These are phyloP conservation scores for Russula earlei DNA, from an alignment of 768 basidiomycete species.

Conservation along the genomic window DNA sequence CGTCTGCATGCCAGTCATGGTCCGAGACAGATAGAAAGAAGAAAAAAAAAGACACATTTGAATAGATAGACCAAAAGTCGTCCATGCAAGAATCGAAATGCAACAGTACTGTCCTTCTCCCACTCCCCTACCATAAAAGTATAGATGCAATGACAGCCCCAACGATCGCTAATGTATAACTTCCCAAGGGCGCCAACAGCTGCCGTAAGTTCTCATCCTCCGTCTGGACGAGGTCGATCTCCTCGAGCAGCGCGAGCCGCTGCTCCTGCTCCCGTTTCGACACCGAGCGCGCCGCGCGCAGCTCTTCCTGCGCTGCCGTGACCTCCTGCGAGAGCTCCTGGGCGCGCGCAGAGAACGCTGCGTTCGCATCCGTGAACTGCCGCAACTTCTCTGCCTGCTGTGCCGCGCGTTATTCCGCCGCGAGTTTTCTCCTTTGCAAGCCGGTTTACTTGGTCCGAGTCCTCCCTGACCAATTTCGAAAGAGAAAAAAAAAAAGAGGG, in stretches of 20 bases:
- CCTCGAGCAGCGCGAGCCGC: constrained; percentile 76
- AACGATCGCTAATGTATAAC: too few relatives aligned
- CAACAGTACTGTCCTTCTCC: too few relatives aligned
- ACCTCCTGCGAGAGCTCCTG: constrained; percentile 65
- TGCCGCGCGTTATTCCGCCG: constrained; percentile 56
- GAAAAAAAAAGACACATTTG: too few relatives aligned
- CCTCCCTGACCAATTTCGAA: constrained; percentile 37
- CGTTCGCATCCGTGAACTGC: constrained; percentile 73
- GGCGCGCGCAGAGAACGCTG: constrained; percentile 60
- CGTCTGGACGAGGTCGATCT: constrained; percentile 73
- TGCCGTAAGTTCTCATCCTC: constrained; percentile 65
- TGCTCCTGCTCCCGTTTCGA: constrained; percentile 68
- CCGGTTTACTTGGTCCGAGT: constrained; percentile 62
- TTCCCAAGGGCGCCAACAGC: constrained; percentile 52
- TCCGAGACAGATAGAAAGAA: too few relatives aligned
- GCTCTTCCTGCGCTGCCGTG: constrained; percentile 55
- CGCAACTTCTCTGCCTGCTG: constrained; percentile 66
- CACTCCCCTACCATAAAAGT: too few relatives aligned
- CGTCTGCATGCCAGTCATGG: too few relatives aligned
- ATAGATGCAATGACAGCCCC: too few relatives aligned
- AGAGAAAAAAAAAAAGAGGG: neutral
- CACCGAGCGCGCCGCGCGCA: constrained; percentile 42
- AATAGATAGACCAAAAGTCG: too few relatives aligned
- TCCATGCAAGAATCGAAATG: too few relatives aligned
- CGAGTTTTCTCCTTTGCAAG: constrained; percentile 52